Base-by-base conservation (phyloP, 2,329 filamentous ascomycete genomes). In the Cladosporium austrohemisphaericum region DNA sequence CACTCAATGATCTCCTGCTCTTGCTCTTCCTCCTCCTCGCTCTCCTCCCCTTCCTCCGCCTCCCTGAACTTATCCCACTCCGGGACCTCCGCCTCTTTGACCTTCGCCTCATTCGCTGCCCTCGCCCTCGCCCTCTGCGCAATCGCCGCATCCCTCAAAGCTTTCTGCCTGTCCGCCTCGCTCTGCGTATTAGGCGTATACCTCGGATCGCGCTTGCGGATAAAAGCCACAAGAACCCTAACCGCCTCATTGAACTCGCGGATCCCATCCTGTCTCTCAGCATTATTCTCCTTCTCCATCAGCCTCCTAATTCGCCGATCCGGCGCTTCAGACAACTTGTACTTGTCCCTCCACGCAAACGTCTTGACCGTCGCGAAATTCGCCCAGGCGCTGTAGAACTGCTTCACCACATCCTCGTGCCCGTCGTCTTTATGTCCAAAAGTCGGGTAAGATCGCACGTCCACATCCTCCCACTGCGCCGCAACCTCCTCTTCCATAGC, bases 261-360 rank as follows among this genome's bases (percentile, higher is more conserved):
- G 9, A 86, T 80, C 2, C 83, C 89, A 46, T 92, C 86, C 16
- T 96, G 91, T 45, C 93, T 80, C 19, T 85, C 70, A 55, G 86
- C 86, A 59, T 84, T 87, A 67, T 98, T 98, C 65, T 96, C 92
- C 68, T 95, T 96, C 65, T 97, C 93, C 84, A 97, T 95, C 31
- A 88, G 62, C 25, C 93, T 81, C 44, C 92, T 83, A 13, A 88
- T 77, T 29, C 85, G 81, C 43, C 93, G 83, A 68, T 98, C 92
- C 1, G 90, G 89, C 1, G 90, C 92, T 59, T 96, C 90, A 0
- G 86, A 85, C 16, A 90, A 76, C 41, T 86, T 79, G 69, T 94
- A 93, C 53, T 81, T 78, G 65, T 98, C 91, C 65, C 85, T 87
- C 92, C 93, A 98, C 1, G 86, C 77, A 65, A 95, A 98, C 0